Base-by-base conservation (phyloP, 2,329 filamentous ascomycete species). In the Cladophialophora exuberans region DNA sequence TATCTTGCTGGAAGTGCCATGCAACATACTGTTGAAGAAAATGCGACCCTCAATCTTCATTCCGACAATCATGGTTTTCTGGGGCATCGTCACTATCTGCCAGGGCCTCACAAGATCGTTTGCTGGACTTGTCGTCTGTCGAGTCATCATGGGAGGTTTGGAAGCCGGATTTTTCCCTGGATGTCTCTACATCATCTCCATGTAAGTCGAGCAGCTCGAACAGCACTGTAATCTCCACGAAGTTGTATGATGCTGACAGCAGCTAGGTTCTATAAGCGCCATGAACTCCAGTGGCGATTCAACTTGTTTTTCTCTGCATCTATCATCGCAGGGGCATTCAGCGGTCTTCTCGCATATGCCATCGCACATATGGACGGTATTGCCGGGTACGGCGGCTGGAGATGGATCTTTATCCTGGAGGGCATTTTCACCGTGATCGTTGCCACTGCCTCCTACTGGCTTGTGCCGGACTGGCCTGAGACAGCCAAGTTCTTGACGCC, bases 361-460 rank as follows among this genome's bases (percentile, higher is more conserved):
- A 80, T 82, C 33, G 73, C 73, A 65, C 74, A 77, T 65, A 79
- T 82, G 76, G 73, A 78, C 44, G 79, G 61, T 61, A 67, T 72
- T 55, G 59, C 66, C 35, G 68, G 36, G 26, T 66, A 42, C 62
- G 63, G 20, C 62, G 69, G 11, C 2, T 70, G 68, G 67, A 62
- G 66, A 28, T 72, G 69, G 67, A 70, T 72, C 35, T 72, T 72
- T 61, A 72, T 72, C 48, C 62, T 72, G 28, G 69, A 71, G 53
- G 63, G 62, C 22, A 50, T 72, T 11, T 61, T 67, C 26, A 67
- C 69, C n/a, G 62, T 69, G n/a, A 41, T 64, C 6, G 43, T 67
- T 3, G 65, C 65, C 1, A 23, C 66, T 9, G 50, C 57, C 3
- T 63, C 66, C 22, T 68, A 64, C 45, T 68, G 65, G 28, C 36